Base-by-base conservation (phyloP, 257 asterid species). In the Cinchona pubescens region DNA sequence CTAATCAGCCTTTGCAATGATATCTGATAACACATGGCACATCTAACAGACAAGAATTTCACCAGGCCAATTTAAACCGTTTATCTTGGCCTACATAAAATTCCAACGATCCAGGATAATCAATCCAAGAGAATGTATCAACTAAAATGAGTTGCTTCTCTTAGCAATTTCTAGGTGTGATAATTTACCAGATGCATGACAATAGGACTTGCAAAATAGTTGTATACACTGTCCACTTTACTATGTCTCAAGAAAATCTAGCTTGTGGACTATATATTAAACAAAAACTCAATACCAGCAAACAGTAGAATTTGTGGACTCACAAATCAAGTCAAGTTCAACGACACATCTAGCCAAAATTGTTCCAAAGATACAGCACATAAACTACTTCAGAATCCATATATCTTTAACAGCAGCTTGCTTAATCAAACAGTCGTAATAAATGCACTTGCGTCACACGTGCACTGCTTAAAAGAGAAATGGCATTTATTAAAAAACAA, bases 321-420 rank as follows among this genome's bases (percentile, higher is more conserved):
- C 72, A 74, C 38, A 64, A 40, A 48, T 4, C 58, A 75, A 81
- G 53, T 34, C 15, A 66, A 68, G 75, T 76, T 48, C 23, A 58
- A 81, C 38, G 63, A 69, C 42, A 74, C 18, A 71, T 30, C 38
- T 4, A 72, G 29, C 67, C 69, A 58, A 69, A 34, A 63, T 58
- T 49, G 76, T 79, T 75, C 56, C 27, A 68, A 32, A 66, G 7
- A 32, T 56, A 56, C 59, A 34, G 42, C 25, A 67, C 27, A 10
- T 7, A 37, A 48, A 40, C 59, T 1, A 5, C 53, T 55, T 53
- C 11, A 2, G 45, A 53, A 23, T 35, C 59, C 58, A 37, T 21
- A 2, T 25, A 66, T 51, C 79, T 55, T 49, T 35, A 71, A 35
- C 7, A 11, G 37, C 62, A 53, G 63, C 75, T 71, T 21, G 48